Percentiles rank a stretch among this genome's conserved stretches.
phyloP scores from a whole-genome alignment of 805 yeast species.

The Candida ortonii region DNA sequence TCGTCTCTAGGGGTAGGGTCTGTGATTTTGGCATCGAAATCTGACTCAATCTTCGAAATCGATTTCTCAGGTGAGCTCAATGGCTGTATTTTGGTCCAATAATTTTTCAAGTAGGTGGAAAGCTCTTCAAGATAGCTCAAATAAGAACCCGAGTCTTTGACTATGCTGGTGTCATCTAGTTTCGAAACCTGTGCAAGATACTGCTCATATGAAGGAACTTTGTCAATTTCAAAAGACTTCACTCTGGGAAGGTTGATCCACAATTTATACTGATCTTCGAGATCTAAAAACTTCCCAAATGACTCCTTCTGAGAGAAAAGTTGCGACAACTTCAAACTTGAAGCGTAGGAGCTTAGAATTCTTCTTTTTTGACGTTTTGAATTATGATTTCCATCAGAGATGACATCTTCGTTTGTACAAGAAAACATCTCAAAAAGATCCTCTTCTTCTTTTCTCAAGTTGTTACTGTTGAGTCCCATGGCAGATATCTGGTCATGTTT shows the following conservation, averaged over 20 bases:
- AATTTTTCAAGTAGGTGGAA: constrained; percentile 47
- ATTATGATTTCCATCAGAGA: constrained; percentile 12
- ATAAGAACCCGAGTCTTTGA: constrained; percentile 37
- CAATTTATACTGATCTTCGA: constrained; percentile 46
- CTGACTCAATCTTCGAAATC: constrained; percentile 24
- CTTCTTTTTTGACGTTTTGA: constrained; percentile 32
- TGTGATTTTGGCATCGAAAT: constrained; percentile 8
- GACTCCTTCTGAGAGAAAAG: constrained; percentile 59
- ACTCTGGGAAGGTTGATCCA: constrained; percentile 48
- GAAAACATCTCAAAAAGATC: constrained; percentile 34
- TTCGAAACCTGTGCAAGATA: constrained; percentile 13
- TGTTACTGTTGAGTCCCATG: constrained; percentile 23
- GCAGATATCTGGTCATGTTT: constrained; percentile 30
- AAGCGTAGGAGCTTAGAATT: constrained; percentile 49
- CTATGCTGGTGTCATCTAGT: constrained; percentile 23
- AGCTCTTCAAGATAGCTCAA: constrained; percentile 44
- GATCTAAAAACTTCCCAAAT: constrained; percentile 63
- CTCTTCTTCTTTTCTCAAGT: constrained; percentile 12
- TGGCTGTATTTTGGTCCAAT: constrained; percentile 48
- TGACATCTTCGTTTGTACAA: constrained; percentile 15
- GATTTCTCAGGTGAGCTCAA: constrained; percentile 39
- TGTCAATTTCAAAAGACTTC: constrained; percentile 1
- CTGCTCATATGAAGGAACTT: constrained; percentile 20
- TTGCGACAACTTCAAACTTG: constrained; percentile 44
- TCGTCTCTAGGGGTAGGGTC: constrained; percentile 17